Percentiles rank a stretch among this genome's conserved stretches.
Conservation (phyloP, 1,139 yeast species). For the Suhomyces coccinellae region DNA sequence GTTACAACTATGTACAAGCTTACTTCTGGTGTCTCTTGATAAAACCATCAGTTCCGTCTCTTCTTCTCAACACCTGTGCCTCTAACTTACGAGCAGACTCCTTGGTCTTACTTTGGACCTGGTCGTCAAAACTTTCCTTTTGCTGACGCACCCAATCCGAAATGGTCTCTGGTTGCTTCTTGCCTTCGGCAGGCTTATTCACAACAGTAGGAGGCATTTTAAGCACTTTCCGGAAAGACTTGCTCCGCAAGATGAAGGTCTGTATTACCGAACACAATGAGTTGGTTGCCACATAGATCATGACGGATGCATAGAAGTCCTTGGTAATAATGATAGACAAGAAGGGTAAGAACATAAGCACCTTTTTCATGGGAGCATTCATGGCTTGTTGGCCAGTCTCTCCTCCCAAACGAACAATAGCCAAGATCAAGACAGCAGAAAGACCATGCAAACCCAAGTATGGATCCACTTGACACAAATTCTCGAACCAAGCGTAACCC, state of each 20-base stretch:
- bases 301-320: constrained; percentile 81
- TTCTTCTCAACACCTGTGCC: constrained; percentile 41
- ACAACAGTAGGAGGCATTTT: constrained; percentile 68
- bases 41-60: constrained; percentile 34
- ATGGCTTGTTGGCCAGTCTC: constrained; percentile 78
- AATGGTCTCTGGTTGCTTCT: constrained; percentile 32
- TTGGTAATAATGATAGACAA: constrained; percentile 83
- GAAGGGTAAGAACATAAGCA: constrained; percentile 69
- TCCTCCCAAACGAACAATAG: constrained; percentile 82
- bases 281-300: constrained; percentile 80
- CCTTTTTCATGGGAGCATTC: constrained; percentile 68
- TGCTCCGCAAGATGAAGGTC: constrained; percentile 61
- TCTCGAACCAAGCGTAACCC: constrained; percentile 82
- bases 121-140: constrained; percentile 33
- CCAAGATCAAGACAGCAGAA: constrained; percentile 77
- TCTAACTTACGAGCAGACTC: constrained; percentile 40
- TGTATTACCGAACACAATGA: constrained; percentile 75
- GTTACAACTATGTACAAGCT: constrained; percentile 11
- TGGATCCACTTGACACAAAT: constrained; percentile 84
- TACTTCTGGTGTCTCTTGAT: constrained; percentile 40
- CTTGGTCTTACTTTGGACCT: constrained; percentile 36
- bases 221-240: constrained; percentile 54
- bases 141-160: constrained; percentile 43
- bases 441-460: constrained; percentile 83
- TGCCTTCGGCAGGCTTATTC: constrained; percentile 36